Evolutionary conservation across 1,284 basidiomycete species (phyloP), one percentile per base, ranked within the genome.

Genomic region (Pseudozyma hubeiensis): DNA sequence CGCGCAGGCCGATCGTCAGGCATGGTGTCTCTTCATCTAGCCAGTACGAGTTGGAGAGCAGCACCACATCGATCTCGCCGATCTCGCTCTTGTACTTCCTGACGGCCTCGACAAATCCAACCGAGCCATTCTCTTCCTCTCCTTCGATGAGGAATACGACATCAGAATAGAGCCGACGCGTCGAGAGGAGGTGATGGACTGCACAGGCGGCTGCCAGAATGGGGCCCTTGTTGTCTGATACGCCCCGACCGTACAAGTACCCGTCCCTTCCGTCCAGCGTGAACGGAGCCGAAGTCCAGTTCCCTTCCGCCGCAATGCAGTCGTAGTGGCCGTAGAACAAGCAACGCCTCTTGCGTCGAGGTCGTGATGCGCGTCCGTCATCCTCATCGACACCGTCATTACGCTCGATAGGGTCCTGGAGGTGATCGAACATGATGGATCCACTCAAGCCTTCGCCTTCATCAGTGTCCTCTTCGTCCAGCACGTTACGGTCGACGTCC

Each of bases 21-120:
- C 95, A 98, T 0, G 96, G 95, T n/a, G 90, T 90, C 67, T 92
- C 90, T 79, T 97, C 94, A 34, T 92, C 92, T 72, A 98, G 92
- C 95, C 96, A 99, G 16, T 94, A 96, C 35, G 95, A 97, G 83
- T 99, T 99, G 78, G 86, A 86, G 17, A 75, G 62, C 14, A 81
- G 59, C 30, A 84, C 61, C 8, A 78, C 77, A 50, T 82, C 81
- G 45, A 82, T 75, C 7, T 37, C 31, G 24, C 81, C 81, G 13
- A 82, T 69, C 24, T 77, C 64, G n/a, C 53, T 50, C 37, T 93
- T 93, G 85, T 94, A 87, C 62, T 87, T 88, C 55, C 87, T 84
- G 8, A 98, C 91, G 0, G 91, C 89, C 30, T 91, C 89, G 45
- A 87, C 88, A 78, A 99, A 96, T 0, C 94, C 94, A 1, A 88